Base-by-base conservation (phyloP, 495 filamentous ascomycete species). In the Penicillium robsamsonii region DNA sequence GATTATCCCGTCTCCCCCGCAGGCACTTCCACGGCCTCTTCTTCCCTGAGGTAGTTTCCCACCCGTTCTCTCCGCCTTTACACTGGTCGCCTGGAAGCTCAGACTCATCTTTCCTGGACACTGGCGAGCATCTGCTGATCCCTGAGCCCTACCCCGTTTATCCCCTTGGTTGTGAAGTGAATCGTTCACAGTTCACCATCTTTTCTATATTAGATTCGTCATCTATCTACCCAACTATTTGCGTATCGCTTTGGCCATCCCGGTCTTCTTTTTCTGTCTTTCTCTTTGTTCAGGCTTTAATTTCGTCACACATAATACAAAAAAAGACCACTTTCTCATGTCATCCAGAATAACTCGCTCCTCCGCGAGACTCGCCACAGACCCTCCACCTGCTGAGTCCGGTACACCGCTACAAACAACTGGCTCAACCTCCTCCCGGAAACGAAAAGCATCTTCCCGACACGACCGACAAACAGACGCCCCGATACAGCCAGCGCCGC, bases 301-400 rank as follows among this genome's bases (percentile, higher is more conserved):
- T 30, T 24, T 42, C 56, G 35, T 57, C 46, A 51, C 50, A 17
- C 58, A 48, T 40, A 43, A 25, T 42, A 24, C 53, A 49, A 46
- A 49, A 58, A 59, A 66, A 68, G 62, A 38, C 55, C 61, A 66
- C 45, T 65, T 76, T 77, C 88, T 89, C 84, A 91, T 91, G 88
- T 88, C 88, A 80, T 70, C 82, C 82, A 92, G 89, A 84, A 81
- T 87, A 55, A 91, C 88, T 75, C 84, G 88, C 71, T 90, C 88
- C 61, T 82, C 88, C 63, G 84, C 88, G 73, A 87, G 87, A 78
- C 80, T 84, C 79, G 87, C 87, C 71, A 87, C 87, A 76, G 83
- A 82, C 53, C 74, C 77, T 58, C 71, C 79, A 56, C 57, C 69
- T 57, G 55, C 64, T 60, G 66, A 64, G 57, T 72, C 69, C 64